These are phyloP conservation scores for Smittium culicis DNA, from an alignment of 371 early-diverging fungal genomes.

Conservation along the genomic window DNA sequence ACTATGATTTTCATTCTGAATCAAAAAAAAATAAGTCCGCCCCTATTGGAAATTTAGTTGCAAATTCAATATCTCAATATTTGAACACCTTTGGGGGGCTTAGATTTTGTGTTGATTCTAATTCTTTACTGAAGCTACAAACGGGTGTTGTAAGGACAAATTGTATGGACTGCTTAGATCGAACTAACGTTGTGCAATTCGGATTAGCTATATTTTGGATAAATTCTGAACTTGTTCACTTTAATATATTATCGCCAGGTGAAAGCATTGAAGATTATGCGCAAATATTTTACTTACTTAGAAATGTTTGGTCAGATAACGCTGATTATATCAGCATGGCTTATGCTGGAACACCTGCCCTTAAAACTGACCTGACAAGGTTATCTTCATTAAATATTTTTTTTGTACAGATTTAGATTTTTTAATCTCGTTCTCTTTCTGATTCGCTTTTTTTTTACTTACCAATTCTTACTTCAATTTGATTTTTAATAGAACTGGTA, in stretches of 20 bases:
- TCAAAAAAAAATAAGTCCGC: slow-evolving; percentile 54
- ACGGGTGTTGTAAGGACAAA: slow-evolving; percentile 81
- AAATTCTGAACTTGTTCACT: slow-evolving; percentile 44
- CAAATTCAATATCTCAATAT: slow-evolving; percentile 47
- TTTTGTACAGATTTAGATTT: too few species aligned
- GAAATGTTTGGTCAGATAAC: slow-evolving; percentile 91
- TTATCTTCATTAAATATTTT: not conserved
- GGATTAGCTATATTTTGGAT: slow-evolving; percentile 48
- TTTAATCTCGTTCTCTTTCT: too few species aligned
- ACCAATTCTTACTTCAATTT: not conserved
- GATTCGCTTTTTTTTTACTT: not conserved
- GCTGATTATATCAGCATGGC: slow-evolving; percentile 89
- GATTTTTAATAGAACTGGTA: slow-evolving; percentile 43
- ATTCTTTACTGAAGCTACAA: slow-evolving; percentile 35
- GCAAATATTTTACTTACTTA: slow-evolving; percentile 30
- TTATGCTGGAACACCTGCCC: slow-evolving; percentile 96
- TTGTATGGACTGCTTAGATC: slow-evolving; percentile 95
- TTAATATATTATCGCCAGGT: slow-evolving; percentile 40
- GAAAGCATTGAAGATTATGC: slow-evolving; percentile 43
- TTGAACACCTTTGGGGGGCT: slow-evolving; percentile 46
- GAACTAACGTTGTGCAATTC: slow-evolving; percentile 57
- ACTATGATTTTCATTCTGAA: slow-evolving; percentile 94
- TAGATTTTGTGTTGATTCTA: slow-evolving; percentile 14
- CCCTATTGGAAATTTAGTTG: slow-evolving; percentile 58
- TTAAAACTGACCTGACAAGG: slow-evolving; percentile 93